Base-by-base conservation (phyloP, 2,329 filamentous ascomycete species). In the Cercospora berteroae region DNA sequence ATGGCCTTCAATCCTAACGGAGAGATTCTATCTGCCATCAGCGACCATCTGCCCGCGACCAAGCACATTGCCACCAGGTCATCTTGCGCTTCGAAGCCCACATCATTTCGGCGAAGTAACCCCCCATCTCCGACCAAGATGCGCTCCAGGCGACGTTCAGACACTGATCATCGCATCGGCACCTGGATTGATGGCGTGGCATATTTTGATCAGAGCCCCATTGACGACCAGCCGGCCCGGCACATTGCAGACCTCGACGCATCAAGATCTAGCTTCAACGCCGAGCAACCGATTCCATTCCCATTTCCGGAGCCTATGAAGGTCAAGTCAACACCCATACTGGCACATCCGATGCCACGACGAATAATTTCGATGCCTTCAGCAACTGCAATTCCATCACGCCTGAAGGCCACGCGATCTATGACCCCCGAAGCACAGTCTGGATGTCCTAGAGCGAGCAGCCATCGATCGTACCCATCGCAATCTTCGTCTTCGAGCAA, bases 161-260 rank as follows among this genome's bases (percentile, higher is more conserved):
- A 77, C 20, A 69, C 71, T 29, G 75, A 76, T 62, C 75, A 72
- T 29, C 71, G 73, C 39, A 78, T 83, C 67, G 82, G 81, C 5
- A 74, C 80, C 4, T 84, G 82, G 78, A 80, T 79, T 60, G 75
- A 83, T 70, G 82, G 81, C 5, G 77, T 77, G 39, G 78, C 80
- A 29, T 76, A 81, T 60, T 83, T 81, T 81, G 79, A 79, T 27
- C 70, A 73, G 16, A 62, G 67, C 9, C 44, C 66, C 48, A 18
- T 58, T 5, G 44, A 65, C 7, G 57, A 65, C 48, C 60, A 36
- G 60, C 61, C 44, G 31, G 36, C 12, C 18, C n/a, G 23, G 10
- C n/a, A 56, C 16, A 39, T 56, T 23, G 29, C 29, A n/a, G 48
- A 39, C 18, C 27, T 44, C 18, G 44, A 56, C 13, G 29, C 29